These are phyloP conservation scores for Verticillium tricorpus DNA, from an alignment of 2,329 filamentous ascomycete species.

Conservation along the genomic window DNA sequence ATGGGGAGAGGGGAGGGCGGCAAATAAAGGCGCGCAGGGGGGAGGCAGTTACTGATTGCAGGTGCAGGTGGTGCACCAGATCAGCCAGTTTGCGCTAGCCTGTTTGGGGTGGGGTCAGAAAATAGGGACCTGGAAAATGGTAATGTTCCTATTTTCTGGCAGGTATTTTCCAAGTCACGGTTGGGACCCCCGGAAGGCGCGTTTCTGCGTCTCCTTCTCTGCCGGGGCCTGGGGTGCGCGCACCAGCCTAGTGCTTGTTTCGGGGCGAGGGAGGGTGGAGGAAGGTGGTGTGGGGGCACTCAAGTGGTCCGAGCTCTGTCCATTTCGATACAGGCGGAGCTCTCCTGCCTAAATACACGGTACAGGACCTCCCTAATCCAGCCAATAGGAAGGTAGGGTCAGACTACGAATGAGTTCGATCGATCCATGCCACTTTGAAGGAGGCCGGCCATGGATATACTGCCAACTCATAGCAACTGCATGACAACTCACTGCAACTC, in stretches of 20 bases:
- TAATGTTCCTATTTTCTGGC: conserved; percentile 12
- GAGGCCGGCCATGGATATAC: too few species aligned
- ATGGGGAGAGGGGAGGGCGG: conserved; percentile 9
- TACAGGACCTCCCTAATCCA: neutral
- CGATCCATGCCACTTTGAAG: neutral
- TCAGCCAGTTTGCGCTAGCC: conserved; percentile 15
- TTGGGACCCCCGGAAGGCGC: conserved; percentile 5
- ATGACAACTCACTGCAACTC: neutral
- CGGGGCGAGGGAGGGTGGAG: neutral
- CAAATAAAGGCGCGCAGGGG: conserved; percentile 14
- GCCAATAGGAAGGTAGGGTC: neutral
- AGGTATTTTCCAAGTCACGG: conserved; percentile 9
- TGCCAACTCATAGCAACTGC: too few species aligned
- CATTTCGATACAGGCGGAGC: neutral
- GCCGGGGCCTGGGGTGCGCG: neutral
- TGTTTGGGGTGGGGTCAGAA: conserved; percentile 14
- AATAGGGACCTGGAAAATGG: conserved; percentile 10
- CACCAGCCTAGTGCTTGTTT: neutral
- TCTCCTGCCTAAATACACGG: neutral
- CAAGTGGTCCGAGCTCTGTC: neutral
- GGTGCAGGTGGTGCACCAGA: conserved; percentile 9
- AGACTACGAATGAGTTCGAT: neutral
- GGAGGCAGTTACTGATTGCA: conserved; percentile 14
- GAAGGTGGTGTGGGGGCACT: neutral
- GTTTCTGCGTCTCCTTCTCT: neutral